A percentile compares a stretch with the other conserved stretches of the same genome.
Conservation (phyloP, 208 protist species). For the Trypanosoma vivax region DNA sequence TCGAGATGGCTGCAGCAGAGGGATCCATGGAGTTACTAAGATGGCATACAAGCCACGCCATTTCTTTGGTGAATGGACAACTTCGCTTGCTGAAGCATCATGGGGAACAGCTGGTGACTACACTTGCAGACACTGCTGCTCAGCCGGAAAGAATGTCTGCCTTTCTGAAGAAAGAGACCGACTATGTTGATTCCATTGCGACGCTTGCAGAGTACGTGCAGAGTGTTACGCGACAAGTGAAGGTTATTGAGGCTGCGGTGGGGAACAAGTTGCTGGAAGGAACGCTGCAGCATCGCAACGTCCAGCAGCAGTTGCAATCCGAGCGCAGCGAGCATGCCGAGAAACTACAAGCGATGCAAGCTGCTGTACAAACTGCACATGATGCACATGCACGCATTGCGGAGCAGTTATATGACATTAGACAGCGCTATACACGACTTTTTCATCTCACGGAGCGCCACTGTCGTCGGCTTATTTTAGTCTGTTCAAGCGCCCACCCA, state of each 20-base stretch:
- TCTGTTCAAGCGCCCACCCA: background rate
- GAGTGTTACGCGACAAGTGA: too few species aligned
- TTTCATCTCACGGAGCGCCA: slow-evolving; percentile 7
- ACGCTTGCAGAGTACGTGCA: too few species aligned
- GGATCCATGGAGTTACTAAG: background rate
- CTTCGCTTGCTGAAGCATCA: background rate
- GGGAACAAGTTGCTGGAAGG: background rate
- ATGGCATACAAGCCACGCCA: background rate
- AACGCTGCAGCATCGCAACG: background rate
- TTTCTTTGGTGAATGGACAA: background rate
- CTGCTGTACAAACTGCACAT: background rate
- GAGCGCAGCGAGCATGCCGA: background rate
- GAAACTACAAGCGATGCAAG: background rate
- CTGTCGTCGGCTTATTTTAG: slow-evolving; percentile 3
- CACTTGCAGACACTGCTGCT: background rate
- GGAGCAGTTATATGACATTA: background rate
- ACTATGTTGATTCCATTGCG: too few species aligned
- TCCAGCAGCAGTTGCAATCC: slow-evolving; percentile 3
- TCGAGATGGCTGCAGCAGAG: background rate
- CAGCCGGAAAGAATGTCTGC: too few species aligned
- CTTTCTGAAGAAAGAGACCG: too few species aligned
- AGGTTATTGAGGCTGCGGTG: background rate
- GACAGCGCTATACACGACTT: slow-evolving; percentile 1
- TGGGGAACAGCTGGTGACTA: background rate
- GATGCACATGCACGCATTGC: background rate